phyloP scores from a whole-genome alignment of 768 basidiomycete species.

The Grammothele lineata region DNA sequence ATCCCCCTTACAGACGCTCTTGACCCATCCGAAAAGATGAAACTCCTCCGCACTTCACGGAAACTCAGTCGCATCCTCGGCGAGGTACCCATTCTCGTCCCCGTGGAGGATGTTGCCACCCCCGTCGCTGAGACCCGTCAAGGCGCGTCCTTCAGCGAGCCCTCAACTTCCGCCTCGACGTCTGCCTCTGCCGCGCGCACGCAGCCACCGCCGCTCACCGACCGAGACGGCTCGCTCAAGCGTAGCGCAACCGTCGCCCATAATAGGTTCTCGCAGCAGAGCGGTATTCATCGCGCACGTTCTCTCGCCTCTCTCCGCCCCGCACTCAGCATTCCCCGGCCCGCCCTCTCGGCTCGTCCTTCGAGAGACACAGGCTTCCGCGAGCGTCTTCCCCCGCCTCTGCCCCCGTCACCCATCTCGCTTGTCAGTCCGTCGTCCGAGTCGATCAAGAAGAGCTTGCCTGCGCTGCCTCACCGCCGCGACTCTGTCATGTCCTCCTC shows the following conservation, averaged over 20 bases:
- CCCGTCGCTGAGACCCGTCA: background rate
- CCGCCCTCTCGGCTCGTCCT: conserved; percentile 1
- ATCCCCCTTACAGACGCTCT: conserved; percentile 27
- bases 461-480: too few relatives aligned
- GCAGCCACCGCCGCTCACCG: background rate
- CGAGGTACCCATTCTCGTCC: conserved; percentile 24
- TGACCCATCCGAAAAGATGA: conserved; percentile 32
- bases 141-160: conserved; percentile 11
- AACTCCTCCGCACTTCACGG: conserved; percentile 37
- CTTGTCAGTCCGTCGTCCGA: background rate
- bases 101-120: conserved; percentile 4
- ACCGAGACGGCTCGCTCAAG: conserved; percentile 2
- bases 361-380: too few relatives aligned
- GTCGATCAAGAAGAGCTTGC: background rate
- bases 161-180: conserved; percentile 10
- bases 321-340: conserved; percentile 13
- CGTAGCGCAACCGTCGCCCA: conserved; percentile 20
- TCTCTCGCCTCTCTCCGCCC: conserved; percentile 22
- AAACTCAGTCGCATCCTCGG: conserved; percentile 43
- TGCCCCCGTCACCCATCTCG: conserved; percentile 8
- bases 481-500: background rate
- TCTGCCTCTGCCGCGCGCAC: conserved; percentile 3
- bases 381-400: background rate
- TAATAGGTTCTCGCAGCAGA: conserved; percentile 3
- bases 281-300: conserved; percentile 16